Base-by-base conservation (phyloP, 495 filamentous ascomycete genomes). In the Aspergillus incahuasiensis region DNA sequence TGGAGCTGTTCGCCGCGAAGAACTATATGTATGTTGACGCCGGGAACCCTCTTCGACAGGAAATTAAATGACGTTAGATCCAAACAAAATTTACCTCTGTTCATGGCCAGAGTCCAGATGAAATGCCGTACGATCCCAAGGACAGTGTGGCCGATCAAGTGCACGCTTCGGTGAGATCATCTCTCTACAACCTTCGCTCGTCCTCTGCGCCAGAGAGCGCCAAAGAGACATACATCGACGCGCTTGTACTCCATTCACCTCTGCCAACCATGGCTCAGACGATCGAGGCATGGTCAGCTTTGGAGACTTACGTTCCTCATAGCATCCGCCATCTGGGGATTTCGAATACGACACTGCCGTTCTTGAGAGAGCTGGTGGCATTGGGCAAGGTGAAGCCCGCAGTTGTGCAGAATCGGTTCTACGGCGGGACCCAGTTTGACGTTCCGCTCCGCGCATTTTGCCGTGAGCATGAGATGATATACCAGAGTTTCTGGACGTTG, bases 401-500 rank as follows among this genome's bases (percentile, higher is more conserved):
- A 3, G 75, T 89, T 5, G 84, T 92, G 35, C 89, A 94, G 68
- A 92, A 92, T 65, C 80, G 87, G 5, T 88, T 92, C 66, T 80
- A 85, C 54, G 69, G 70, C 2, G 74, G 68, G 1, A 86, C 81
- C 4, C 55, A 64, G 5, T 92, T 81, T 66, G 90, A 92, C 54
- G 63, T 74, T 1, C 65, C 74, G 2, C 58, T 91, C 7, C 79
- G 89, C 9, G 63, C 64, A 0, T 92, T 84, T 65, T 90, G 86
- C 62, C 68, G 73, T 13, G 75, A 80, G 32, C 68, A 79, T 6
- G 73, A 72, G 21, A 83, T 89, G 35, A 63, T 77, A 15, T 92
- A 90, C 63, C 87, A 92, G 65, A 78, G 82, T 19, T 92, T 91
- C 70, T 91, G 89, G 89, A 91, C 86, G 1, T 63, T 94, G 65